Conservation (phyloP, 2,329 filamentous ascomycete genomes). For the Ceratocystis diversiconidia region DNA sequence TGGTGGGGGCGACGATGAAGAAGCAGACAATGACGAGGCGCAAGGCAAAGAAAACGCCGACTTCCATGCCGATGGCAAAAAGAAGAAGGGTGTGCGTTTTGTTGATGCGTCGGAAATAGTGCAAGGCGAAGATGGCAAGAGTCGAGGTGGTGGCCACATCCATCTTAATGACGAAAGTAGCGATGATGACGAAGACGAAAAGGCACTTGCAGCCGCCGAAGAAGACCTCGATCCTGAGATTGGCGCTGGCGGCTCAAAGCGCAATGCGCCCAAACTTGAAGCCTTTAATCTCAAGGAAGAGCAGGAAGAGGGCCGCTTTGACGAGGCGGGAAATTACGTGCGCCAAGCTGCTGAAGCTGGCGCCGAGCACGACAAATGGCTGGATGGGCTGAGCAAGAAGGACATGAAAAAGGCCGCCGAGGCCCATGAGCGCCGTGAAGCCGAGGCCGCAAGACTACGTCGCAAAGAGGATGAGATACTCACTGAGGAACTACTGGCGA, state of each 20-base stretch:
- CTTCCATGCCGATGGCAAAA: constrained; percentile 35
- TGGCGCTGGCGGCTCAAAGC: constrained; percentile 79
- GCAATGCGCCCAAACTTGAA: constrained; percentile 83
- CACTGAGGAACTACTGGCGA: constrained; percentile 57
- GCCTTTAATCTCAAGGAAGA: constrained; percentile 90
- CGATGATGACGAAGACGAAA: constrained; percentile 52
- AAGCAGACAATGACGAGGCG: constrained; percentile 29
- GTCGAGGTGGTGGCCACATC: constrained; percentile 61
- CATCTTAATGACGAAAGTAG: constrained; percentile 42
- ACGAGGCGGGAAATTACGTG: constrained; percentile 81
- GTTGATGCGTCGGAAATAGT: constrained; percentile 46
- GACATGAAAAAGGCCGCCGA: constrained; percentile 80
- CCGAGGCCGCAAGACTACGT: constrained; percentile 56
- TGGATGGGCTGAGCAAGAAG: constrained; percentile 84
- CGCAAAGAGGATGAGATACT: constrained; percentile 61
- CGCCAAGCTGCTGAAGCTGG: constrained; percentile 81
- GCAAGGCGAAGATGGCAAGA: constrained; percentile 61
- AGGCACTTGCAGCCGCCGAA: constrained; percentile 56
- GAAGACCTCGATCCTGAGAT: constrained; percentile 76
- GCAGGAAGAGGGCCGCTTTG: constrained; percentile 84
- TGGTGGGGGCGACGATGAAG: constrained; percentile 44
- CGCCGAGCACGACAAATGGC: constrained; percentile 79
- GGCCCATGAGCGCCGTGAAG: constrained; percentile 73
- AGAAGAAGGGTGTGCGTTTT: constrained; percentile 48
- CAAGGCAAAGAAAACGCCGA: constrained; percentile 20